phyloP scores from a whole-genome alignment of 2,329 filamentous ascomycete genomes.

The Coniochaeta sp. region DNA sequence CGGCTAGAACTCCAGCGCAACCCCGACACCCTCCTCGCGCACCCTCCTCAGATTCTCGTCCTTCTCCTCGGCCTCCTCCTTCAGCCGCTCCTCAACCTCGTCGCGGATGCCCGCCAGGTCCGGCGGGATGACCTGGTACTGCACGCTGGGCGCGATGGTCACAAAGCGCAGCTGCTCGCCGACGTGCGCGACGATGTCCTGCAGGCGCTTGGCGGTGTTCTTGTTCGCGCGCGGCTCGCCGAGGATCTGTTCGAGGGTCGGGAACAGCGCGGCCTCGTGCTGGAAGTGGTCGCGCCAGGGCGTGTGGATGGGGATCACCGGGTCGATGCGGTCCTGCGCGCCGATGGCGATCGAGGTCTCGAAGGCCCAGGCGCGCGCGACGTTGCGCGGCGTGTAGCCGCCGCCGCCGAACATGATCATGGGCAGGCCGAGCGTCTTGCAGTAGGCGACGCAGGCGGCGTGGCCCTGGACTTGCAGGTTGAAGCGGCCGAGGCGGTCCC shows the following conservation, averaged over 20 bases:
- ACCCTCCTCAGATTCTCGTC: constrained; percentile 45
- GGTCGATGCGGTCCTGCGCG: constrained; percentile 60
- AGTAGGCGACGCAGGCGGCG: constrained; percentile 82
- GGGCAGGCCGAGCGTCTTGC: constrained; percentile 73
- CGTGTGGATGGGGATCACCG: constrained; percentile 69
- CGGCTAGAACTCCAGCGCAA: constrained; percentile 48
- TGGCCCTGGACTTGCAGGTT: constrained; percentile 95
- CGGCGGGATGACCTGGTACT: constrained; percentile 72
- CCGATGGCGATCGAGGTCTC: constrained; percentile 88
- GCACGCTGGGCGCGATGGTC: constrained; percentile 76
- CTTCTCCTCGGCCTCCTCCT: constrained; percentile 55
- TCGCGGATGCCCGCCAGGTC: constrained; percentile 63
- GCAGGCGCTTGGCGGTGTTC: constrained; percentile 69
- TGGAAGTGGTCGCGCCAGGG: constrained; percentile 81
- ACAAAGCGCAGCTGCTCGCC: constrained; percentile 84
- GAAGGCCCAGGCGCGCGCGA: constrained; percentile 93
- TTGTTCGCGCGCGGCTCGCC: constrained; percentile 67
- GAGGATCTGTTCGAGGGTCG: constrained; percentile 67
- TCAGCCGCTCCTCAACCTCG: constrained; percentile 60
- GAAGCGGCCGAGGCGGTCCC: constrained; percentile 89
- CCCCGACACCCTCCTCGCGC: constrained; percentile 50
- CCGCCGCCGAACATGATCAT: constrained; percentile 89
- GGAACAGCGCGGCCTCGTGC: constrained; percentile 78
- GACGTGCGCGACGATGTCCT: constrained; percentile 69
- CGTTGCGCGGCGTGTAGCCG: constrained; percentile 93